Percentiles rank a stretch among this genome's conserved stretches.
Conservation (phyloP, 805 yeast genomes). For the Yarrowia phangngaensis region DNA sequence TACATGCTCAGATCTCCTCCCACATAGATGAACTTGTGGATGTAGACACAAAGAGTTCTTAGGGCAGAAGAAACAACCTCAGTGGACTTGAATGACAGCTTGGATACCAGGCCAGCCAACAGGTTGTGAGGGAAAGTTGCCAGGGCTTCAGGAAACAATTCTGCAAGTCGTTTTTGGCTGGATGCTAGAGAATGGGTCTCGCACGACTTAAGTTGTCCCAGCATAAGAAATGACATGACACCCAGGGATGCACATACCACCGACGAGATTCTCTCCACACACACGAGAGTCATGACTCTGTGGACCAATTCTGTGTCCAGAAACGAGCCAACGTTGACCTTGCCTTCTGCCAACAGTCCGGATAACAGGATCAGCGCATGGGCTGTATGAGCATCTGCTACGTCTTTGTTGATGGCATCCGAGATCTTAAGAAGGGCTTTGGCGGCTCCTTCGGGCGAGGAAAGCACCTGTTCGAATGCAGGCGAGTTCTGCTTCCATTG, state of each 20-base stretch:
- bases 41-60: constrained; percentile 11
- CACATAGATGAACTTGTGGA: constrained; percentile 18
- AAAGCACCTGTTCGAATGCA: constrained; percentile 16
- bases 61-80: constrained; percentile 18
- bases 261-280: constrained; percentile 23
- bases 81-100: constrained; percentile 22
- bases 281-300: constrained; percentile 21
- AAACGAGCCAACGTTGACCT: constrained; percentile 23
- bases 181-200: constrained; percentile 23
- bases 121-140: constrained; percentile 18
- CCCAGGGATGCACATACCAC: constrained; percentile 23
- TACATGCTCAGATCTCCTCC: constrained; percentile 28
- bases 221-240: constrained; percentile 22
- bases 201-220: constrained; percentile 15
- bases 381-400: constrained; percentile 24
- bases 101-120: constrained; percentile 22
- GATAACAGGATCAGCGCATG: constrained; percentile 22
- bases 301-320: constrained; percentile 21
- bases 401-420: constrained; percentile 20
- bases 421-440: constrained; percentile 24
- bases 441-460: constrained; percentile 25
- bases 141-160: constrained; percentile 23
- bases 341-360: constrained; percentile 22
- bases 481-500: constrained; percentile 25
- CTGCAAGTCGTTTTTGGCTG: constrained; percentile 17